These are phyloP conservation scores for Candida dajiaensis DNA, from an alignment of 805 yeast genomes.

Conservation along the genomic window DNA sequence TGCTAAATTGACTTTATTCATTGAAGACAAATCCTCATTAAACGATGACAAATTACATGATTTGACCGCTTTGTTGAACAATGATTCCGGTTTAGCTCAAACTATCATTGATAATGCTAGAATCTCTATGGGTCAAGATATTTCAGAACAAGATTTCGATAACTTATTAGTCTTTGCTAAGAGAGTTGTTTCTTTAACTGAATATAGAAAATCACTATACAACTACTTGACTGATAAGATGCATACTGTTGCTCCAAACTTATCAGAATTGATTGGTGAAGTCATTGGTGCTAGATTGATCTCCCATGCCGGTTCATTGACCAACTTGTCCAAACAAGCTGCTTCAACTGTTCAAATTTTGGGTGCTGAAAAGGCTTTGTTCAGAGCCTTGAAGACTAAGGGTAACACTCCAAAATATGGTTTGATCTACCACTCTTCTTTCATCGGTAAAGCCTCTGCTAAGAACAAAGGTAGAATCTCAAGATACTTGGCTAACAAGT, in stretches of 20 bases:
- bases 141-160: slow-evolving; percentile 89
- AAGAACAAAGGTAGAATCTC: slow-evolving; percentile 99
- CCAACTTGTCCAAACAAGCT: slow-evolving; percentile 95
- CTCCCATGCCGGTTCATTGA: slow-evolving; percentile 97
- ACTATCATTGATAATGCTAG: slow-evolving; percentile 90
- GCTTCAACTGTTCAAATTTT: slow-evolving; percentile 98
- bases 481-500: slow-evolving; percentile 96
- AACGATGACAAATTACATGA: slow-evolving; percentile 82
- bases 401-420: slow-evolving; percentile 99
- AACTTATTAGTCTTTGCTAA: slow-evolving; percentile 88
- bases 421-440: slow-evolving; percentile 90
- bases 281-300: slow-evolving; percentile 98
- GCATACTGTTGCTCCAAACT: slow-evolving; percentile 97
- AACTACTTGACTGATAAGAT: slow-evolving; percentile 89
- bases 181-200: slow-evolving; percentile 87
- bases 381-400: slow-evolving; percentile 97
- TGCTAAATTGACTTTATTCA: slow-evolving; percentile 78
- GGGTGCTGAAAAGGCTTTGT: slow-evolving; percentile 98
- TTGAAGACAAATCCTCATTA: slow-evolving; percentile 82
- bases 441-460: slow-evolving; percentile 94
- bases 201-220: slow-evolving; percentile 80
- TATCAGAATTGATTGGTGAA: slow-evolving; percentile 95
- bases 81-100: slow-evolving; percentile 89
- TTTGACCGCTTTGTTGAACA: slow-evolving; percentile 73
- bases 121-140: slow-evolving; percentile 98